These are phyloP conservation scores for Tetrahymena elliotti DNA, from an alignment of 73 alveolate species.

Conservation along the genomic window DNA sequence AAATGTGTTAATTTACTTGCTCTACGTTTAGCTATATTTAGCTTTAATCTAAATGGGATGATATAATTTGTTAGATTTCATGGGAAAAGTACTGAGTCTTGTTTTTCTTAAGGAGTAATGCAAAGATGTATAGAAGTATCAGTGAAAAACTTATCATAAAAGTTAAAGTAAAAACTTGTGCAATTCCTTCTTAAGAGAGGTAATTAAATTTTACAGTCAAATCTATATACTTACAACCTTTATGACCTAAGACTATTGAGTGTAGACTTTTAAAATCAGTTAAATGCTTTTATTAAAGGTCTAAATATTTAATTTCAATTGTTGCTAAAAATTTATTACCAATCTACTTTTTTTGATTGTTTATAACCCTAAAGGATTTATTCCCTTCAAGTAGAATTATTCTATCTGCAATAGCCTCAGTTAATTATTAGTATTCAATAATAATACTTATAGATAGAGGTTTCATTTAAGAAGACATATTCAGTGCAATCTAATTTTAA, in stretches of 20 bases:
- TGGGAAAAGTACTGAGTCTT: background rate
- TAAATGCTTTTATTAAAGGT: background rate
- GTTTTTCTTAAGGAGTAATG: background rate
- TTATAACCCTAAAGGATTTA: background rate
- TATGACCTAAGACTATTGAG: background rate
- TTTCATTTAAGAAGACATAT: background rate
- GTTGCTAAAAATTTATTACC: background rate
- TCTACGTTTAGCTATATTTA: background rate
- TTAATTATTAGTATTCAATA: background rate
- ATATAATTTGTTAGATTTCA: background rate
- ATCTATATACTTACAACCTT: background rate
- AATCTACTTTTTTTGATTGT: background rate
- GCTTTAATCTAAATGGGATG: background rate
- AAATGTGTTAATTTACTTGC: background rate
- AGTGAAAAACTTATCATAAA: background rate
- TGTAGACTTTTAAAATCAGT: background rate
- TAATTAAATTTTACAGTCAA: background rate
- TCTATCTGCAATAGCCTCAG: background rate
- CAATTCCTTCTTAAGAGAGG: background rate
- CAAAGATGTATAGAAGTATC: background rate
- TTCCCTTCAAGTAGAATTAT: background rate
- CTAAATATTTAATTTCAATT: background rate
- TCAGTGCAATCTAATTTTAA: background rate
- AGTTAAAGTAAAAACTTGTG: background rate
- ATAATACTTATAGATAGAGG: background rate